These are phyloP conservation scores for Corymbia calophylla DNA, from an alignment of 441 rosid genomes.

Conservation along the genomic window DNA sequence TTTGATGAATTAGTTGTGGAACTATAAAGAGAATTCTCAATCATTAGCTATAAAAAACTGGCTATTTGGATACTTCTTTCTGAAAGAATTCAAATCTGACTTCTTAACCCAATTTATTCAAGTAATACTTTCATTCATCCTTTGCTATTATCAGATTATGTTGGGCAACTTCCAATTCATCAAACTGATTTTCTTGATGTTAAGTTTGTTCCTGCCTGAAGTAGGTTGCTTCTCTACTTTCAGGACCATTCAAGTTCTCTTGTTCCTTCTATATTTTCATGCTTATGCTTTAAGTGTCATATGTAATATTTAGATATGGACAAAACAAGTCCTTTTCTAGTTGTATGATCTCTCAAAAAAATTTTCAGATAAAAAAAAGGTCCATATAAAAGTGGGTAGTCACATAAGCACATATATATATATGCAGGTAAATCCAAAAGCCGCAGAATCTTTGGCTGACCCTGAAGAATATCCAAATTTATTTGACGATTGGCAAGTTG, in stretches of 20 bases:
- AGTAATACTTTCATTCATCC: background rate
- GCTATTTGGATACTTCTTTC: background rate
- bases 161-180: background rate
- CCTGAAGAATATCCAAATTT: conserved; percentile 94
- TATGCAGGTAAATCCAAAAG: conserved; percentile 81
- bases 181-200: background rate
- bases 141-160: background rate
- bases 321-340: background rate
- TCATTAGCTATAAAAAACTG: background rate
- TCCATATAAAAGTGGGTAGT: background rate
- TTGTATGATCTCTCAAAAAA: background rate
- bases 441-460: conserved; percentile 98
- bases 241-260: background rate
- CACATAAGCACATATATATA: background rate
- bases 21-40: background rate
- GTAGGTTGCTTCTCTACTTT: background rate
- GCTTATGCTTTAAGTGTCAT: background rate
- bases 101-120: background rate
- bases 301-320: background rate
- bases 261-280: background rate
- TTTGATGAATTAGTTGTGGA: background rate
- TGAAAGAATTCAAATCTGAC: background rate
- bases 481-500: conserved; percentile 97
- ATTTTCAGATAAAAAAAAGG: background rate
- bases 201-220: background rate